Percentiles rank a stretch among this genome's conserved stretches.
phyloP scores from a whole-genome alignment of 305 asterid species.

The Plantago rigida region DNA sequence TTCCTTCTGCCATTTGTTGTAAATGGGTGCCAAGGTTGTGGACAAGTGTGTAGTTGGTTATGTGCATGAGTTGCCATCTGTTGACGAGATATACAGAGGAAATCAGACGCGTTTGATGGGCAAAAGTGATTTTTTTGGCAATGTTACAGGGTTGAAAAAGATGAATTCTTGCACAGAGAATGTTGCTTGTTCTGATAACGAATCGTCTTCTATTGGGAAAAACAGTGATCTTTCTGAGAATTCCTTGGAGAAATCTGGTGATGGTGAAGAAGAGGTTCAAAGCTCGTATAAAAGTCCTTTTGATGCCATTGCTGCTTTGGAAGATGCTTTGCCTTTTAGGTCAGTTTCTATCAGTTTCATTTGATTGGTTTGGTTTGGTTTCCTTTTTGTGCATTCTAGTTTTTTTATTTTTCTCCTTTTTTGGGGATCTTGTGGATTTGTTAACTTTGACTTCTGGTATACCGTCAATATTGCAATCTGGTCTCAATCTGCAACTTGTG shows the following conservation, averaged over 20 bases:
- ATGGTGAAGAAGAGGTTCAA: conserved; percentile 59
- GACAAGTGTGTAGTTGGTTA: conserved; percentile 32
- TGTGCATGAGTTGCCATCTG: conserved; percentile 32
- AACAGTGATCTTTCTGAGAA: conserved; percentile 63
- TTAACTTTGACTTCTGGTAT: background rate
- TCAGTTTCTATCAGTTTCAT: conserved; percentile 40
- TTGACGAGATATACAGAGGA: conserved; percentile 30
- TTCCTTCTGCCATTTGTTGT: background rate
- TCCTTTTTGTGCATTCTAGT: background rate
- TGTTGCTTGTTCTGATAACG: conserved; percentile 36
- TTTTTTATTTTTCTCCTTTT: background rate
- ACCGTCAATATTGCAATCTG: too few relatives aligned
- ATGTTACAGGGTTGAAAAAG: conserved; percentile 20
- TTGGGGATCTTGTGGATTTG: background rate
- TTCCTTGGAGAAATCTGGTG: conserved; percentile 42
- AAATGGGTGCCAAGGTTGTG: conserved; percentile 39
- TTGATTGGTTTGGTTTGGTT: background rate
- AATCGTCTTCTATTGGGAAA: conserved; percentile 79
- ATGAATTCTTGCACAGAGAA: conserved; percentile 17
- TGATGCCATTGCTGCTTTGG: conserved; percentile 53
- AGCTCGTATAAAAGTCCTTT: conserved; percentile 58
- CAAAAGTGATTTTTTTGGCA: conserved; percentile 31
- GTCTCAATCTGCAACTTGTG: too few relatives aligned
- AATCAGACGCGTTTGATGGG: conserved; percentile 29
- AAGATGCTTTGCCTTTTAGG: conserved; percentile 73